These are phyloP conservation scores for Fraxinus excelsior DNA, from an alignment of 257 asterid genomes.

Conservation along the genomic window DNA sequence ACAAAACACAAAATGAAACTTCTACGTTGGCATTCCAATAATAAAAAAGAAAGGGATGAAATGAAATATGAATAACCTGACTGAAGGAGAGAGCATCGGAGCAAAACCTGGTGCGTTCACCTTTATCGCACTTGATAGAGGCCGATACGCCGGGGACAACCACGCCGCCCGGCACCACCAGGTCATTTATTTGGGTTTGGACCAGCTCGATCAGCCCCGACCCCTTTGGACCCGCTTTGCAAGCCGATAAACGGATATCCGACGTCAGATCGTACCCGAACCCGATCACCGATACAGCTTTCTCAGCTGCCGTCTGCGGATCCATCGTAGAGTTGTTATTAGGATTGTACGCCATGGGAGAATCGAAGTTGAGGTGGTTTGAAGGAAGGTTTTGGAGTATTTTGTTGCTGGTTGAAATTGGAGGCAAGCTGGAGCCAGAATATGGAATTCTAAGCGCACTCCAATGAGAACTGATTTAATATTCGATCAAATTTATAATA, in stretches of 20 bases:
- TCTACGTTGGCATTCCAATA: background rate
- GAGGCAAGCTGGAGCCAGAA: slow-evolving; percentile 12
- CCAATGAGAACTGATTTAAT: background rate
- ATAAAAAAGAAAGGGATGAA: background rate
- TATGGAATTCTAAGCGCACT: background rate
- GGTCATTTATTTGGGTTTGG: slow-evolving; percentile 51
- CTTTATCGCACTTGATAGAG: slow-evolving; percentile 92
- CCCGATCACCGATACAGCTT: slow-evolving; percentile 82
- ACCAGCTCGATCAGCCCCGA: slow-evolving; percentile 68
- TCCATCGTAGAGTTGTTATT: slow-evolving; percentile 44
- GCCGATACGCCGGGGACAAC: slow-evolving; percentile 58
- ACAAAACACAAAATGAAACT: background rate
- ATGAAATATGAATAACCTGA: slow-evolving; percentile 47
- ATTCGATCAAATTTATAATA: background rate
- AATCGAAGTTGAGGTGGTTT: background rate
- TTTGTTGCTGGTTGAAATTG: background rate
- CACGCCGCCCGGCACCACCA: slow-evolving; percentile 77
- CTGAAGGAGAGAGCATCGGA: slow-evolving; percentile 80
- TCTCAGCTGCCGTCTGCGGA: slow-evolving; percentile 81
- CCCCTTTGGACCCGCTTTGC: slow-evolving; percentile 70
- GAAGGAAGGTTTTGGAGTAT: slow-evolving; percentile 16
- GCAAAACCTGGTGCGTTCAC: slow-evolving; percentile 91
- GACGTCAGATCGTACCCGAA: slow-evolving; percentile 76
- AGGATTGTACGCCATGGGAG: slow-evolving; percentile 56
- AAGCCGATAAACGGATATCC: slow-evolving; percentile 75